Percentiles rank a stretch among this genome's conserved stretches.
These are phyloP conservation scores for Daldinia sp. DNA, from an alignment of 2,329 filamentous ascomycete genomes.

Conservation along the genomic window DNA sequence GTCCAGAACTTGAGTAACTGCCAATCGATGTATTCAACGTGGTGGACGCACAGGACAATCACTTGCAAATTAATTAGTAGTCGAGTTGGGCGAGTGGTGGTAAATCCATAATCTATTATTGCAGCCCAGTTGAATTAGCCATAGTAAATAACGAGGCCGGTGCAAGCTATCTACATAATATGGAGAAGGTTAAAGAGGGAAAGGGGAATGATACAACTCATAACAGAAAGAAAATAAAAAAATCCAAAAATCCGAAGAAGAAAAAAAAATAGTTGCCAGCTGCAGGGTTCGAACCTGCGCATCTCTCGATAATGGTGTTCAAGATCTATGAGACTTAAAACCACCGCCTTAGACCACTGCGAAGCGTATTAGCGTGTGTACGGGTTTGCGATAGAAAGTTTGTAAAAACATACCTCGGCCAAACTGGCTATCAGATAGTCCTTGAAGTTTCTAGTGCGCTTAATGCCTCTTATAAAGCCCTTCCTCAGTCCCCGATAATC, in stretches of 20 bases:
- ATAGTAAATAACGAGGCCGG: neutral
- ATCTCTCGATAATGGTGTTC: conserved; percentile 38
- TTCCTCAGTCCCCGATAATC: neutral
- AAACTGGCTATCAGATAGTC: conserved; percentile 23
- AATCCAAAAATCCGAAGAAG: neutral
- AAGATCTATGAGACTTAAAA: conserved; percentile 32
- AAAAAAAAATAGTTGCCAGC: conserved; percentile 27
- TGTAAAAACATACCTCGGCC: conserved; percentile 28
- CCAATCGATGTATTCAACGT: conserved; percentile 29
- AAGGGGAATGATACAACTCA: no score
- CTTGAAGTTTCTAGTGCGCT: neutral
- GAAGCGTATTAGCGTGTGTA: conserved; percentile 7
- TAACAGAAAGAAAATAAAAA: neutral
- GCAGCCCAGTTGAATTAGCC: neutral
- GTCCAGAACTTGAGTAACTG: conserved; percentile 4
- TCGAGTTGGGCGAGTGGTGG: no score
- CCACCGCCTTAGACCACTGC: conserved; percentile 35
- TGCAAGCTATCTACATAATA: conserved; percentile 1
- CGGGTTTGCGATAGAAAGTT: neutral
- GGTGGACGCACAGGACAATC: conserved; percentile 8
- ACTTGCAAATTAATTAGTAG: neutral
- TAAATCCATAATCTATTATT: neutral
- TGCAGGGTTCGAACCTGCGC: conserved; percentile 38
- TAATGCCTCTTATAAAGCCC: conserved; percentile 11
- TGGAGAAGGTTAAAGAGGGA: no score